Conservation (phyloP, 2,329 filamentous ascomycete species). For the Calonectria hongkongensis region DNA sequence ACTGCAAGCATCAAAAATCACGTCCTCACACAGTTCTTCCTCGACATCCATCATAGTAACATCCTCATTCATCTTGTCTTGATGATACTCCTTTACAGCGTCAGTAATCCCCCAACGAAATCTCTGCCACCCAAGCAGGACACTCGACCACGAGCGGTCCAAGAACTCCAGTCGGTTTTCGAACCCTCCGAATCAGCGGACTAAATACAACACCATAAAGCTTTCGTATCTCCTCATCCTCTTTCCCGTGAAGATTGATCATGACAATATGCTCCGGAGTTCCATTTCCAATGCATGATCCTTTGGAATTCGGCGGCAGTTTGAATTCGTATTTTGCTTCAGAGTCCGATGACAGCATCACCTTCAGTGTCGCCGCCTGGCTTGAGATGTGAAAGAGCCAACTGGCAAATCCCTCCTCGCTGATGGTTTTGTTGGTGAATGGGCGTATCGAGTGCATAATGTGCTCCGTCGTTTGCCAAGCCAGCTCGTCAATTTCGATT, state of each 20-base stretch:
- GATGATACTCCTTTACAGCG: not conserved
- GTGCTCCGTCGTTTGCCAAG: not conserved
- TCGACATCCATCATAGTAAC: not conserved
- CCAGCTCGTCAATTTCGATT: not conserved
- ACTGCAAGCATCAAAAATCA: not conserved
- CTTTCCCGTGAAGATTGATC: constrained; percentile 18
- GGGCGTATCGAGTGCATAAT: not conserved
- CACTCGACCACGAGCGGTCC: constrained; percentile 1
- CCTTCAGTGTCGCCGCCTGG: not conserved
- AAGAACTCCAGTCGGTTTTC: not conserved
- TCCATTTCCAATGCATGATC: constrained; percentile 15
- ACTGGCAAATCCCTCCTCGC: not conserved
- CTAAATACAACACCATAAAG: not conserved
- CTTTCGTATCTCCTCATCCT: not conserved
- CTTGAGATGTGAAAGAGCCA: not conserved
- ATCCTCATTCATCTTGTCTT: not conserved
- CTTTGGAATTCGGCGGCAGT: constrained; percentile 20
- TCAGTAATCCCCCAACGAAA: constrained; percentile 9
- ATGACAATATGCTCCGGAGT: not conserved
- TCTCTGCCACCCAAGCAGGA: constrained; percentile 14
- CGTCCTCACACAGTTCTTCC: too few species aligned
- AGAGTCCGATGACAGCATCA: not conserved
- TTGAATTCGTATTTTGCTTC: not conserved
- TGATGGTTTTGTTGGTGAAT: not conserved
- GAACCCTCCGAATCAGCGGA: not conserved